Evolutionary conservation across 371 early-diverging fungal genomes (phyloP), one percentile per base, ranked within the genome.

Genomic region (Rhizopus stolonifer): DNA sequence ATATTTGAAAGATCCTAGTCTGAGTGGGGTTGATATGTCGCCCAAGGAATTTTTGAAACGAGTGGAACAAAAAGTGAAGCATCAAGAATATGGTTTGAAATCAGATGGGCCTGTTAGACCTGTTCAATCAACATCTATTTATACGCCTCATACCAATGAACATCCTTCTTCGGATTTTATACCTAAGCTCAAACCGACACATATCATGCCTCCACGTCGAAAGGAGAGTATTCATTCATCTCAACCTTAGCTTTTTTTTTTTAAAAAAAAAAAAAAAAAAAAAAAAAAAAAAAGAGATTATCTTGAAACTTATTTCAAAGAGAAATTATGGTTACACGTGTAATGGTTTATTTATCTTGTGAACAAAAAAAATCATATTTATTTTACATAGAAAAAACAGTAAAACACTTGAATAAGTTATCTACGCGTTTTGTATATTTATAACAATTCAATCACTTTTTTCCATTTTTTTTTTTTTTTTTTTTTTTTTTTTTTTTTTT

Each of bases 11-110:
- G 77, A 77, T 49, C 71, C 67, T 9, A 68, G 54, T 13, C 40
- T 71, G 23, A 65, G 59, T 24, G 75, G 69, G 23, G 53, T 60
- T 6, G 76, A 75, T 21, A 59, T 77, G 6, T 67, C 74, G 2
- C 69, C 71, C n/a, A 73, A 69, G 39, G 74, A 73, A 24, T 71
- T 77, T 42, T 49, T 73, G 32, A 71, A 69, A 39, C 62, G 67
- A 32, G 65, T 77, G 13, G 77, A 77, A 42, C 65, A 65, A 44
- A 55, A 71, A 10, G 74, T 71, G 29, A 70, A 61, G 25, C 61
- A 61, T 26, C 69, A 62, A 50, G 36, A 53, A 9, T 7, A 21
- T 5, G 8, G 21, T 7, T 7, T 29, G 7, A 29, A 4, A 4
- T 29, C 31, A 29, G 31, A 29, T 29, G 31, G 4, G 31, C 10